phyloP scores from a whole-genome alignment of 108 stramenopile genomes.

The Cyclostephanos tholiformis region DNA sequence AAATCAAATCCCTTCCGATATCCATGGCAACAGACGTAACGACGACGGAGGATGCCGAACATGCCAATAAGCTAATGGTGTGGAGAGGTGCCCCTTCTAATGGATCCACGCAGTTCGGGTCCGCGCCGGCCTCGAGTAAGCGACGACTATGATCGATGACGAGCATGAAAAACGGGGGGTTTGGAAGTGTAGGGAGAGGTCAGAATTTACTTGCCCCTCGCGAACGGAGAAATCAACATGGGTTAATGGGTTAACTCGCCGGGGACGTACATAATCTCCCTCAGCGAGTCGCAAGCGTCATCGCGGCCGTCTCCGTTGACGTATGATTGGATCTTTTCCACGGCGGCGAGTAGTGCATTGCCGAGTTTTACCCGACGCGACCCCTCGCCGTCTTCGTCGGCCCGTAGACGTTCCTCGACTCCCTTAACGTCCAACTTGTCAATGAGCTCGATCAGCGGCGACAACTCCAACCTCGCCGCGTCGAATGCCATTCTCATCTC shows the following conservation, averaged over 20 bases:
- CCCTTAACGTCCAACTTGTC: slow-evolving; percentile 6
- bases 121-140: slow-evolving; percentile 23
- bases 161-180: not conserved
- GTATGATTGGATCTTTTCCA: slow-evolving; percentile 11
- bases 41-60: slow-evolving; percentile 2
- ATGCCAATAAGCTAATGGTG: slow-evolving; percentile 13
- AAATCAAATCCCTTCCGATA: slow-evolving; percentile 18
- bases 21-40: slow-evolving; percentile 1
- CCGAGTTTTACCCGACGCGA: not conserved
- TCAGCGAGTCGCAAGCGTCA: not conserved
- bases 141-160: slow-evolving; percentile 10
- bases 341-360: slow-evolving; percentile 16
- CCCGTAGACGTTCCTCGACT: not conserved
- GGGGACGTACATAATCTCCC: slow-evolving; percentile 36
- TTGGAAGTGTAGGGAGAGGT: not conserved
- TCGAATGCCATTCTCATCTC: slow-evolving; percentile 29
- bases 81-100: slow-evolving; percentile 19
- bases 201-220: not conserved
- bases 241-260: no score
- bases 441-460: not conserved
- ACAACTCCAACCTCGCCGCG: not conserved
- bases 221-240: no score
- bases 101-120: slow-evolving; percentile 4
- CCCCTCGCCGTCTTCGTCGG: slow-evolving; percentile 1
- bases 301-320: slow-evolving; percentile 9